phyloP scores from a whole-genome alignment of 345 rosid genomes.

The Dimocarpus longan region DNA sequence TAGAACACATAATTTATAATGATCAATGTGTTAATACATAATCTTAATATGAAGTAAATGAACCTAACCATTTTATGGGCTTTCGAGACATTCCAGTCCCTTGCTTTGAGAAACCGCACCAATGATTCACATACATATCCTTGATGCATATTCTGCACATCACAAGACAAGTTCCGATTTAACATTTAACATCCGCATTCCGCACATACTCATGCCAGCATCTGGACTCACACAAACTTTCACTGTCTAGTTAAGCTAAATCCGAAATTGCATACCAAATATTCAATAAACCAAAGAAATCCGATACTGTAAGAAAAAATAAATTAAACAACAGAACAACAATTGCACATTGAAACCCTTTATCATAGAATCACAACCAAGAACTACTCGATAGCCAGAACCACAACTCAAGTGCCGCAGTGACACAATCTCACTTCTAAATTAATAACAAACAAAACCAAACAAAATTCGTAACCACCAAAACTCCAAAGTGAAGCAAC shows the following conservation, averaged over 20 bases:
- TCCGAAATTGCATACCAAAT: not conserved
- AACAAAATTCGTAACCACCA: not conserved
- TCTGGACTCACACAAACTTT: not conserved
- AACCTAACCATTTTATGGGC: conserved; percentile 87
- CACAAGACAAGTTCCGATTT: conserved; percentile 10
- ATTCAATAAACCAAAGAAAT: not conserved
- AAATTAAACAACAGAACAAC: not conserved
- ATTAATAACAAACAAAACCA: not conserved
- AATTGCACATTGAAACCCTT: not conserved
- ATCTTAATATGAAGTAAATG: not conserved
- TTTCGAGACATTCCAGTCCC: conserved; percentile 84
- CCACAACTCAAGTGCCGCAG: not conserved
- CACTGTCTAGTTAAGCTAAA: not conserved
- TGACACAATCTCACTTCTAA: not conserved
- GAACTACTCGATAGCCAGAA: not conserved
- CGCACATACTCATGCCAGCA: not conserved
- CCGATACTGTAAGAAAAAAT: not conserved
- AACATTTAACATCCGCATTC: conserved; percentile 12
- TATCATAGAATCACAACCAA: not conserved
- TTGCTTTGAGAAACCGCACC: conserved; percentile 85
- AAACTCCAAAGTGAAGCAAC: conserved; percentile 8
- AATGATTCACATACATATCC: conserved; percentile 73
- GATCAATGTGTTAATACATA: not conserved
- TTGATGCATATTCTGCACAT: conserved; percentile 82
- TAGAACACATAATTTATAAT: not conserved